Base-by-base conservation (phyloP, 768 basidiomycete species). In the Boletus rubescentipes region DNA sequence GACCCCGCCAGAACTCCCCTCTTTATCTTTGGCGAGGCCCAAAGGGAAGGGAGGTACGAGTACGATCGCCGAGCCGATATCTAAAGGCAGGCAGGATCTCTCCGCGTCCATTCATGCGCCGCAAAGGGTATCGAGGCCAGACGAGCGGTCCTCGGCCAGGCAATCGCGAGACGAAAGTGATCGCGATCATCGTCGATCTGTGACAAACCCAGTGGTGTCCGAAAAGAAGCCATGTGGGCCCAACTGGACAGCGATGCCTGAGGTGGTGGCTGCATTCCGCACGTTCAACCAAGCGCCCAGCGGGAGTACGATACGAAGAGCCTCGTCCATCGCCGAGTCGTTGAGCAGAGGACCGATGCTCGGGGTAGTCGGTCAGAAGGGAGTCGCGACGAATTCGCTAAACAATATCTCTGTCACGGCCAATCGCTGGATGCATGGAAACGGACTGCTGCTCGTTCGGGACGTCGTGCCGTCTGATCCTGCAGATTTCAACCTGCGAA, bases 191-290 rank as follows among this genome's bases (percentile, higher is more conserved):
- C 30, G 29, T 21, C 53, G 53, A 11, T 44, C 40, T 5, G 11
- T 46, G 18, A 37, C 56, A 11, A 56, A 15, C 18, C 49, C 34
- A 0, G n/a, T 7, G 14, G 44, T 12, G 6, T 42, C 35, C 9
- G 58, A 54, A 31, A 34, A 9, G 3, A 49, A 53, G 11, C 41
- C 32, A 20, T 18, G 16, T 23, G 4, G 47, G 1, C 56, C 61
- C 9, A 46, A 66, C 36, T 63, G 64, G 54, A n/a, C 54, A 35
- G 52, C 59, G 11, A 56, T 63, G 54, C 56, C 59, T 42, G 62
- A 53, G 5, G 64, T 55, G 31, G 51, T 66, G 8, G 47, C 58
- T 23, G 51, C 54, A 29, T 61, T 54, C n/a, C 51, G 52, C 7
- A 56, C 38, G 42, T 57, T 66, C 49, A 60, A 54, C 54, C 37